Base-by-base conservation (phyloP, 225 moss, liverwort and hornwort species). In the Neckera pumila region DNA sequence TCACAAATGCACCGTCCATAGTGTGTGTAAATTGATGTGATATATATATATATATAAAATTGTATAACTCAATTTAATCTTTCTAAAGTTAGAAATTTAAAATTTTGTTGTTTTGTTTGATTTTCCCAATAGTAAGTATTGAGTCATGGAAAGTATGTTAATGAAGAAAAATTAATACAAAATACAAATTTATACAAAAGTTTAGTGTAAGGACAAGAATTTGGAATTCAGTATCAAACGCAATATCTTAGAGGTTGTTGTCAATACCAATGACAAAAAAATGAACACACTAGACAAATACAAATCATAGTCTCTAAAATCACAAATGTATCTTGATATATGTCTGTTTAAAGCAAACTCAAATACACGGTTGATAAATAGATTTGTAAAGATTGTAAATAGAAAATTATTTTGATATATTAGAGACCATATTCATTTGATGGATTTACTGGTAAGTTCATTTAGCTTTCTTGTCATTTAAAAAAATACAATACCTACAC, bases 1-100 rank as follows among this genome's bases (percentile, higher is more conserved):
- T 91, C 14, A 89, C 86, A 79, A 94, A 94, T 43, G 61, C 58
- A 38, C 92, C 84, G 0, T 93, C 93, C 89, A 93, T 91, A 10
- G 3, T 40, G 43, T 59, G 27, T 23, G 57, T 2, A 51, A 38
- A 47, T 81, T 72, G 16, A 51, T 31, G 16, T 43, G 0, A 3
- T 43, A 33, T 28, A 43, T 17, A 3, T 43, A 33, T 28, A 43
- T 17, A 2, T 3, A 4, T 0, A 57, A 21, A 57, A 30, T 54
- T n/a, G 2, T 59, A 0, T 1, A 13, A 13, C 1, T 21, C 4
- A 26, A 12, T 23, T 38, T 13, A 19, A 18, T 38, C 40, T 23
- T 19, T 0, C 2, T 13, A 1, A 61, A 36, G 20, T 36, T 13
- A 17, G 1, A 49, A 27, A 27, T 12, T 59, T 15, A 17, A 15